These are phyloP conservation scores for Fusarium succisae DNA, from an alignment of 2,329 filamentous ascomycete species.

Conservation along the genomic window DNA sequence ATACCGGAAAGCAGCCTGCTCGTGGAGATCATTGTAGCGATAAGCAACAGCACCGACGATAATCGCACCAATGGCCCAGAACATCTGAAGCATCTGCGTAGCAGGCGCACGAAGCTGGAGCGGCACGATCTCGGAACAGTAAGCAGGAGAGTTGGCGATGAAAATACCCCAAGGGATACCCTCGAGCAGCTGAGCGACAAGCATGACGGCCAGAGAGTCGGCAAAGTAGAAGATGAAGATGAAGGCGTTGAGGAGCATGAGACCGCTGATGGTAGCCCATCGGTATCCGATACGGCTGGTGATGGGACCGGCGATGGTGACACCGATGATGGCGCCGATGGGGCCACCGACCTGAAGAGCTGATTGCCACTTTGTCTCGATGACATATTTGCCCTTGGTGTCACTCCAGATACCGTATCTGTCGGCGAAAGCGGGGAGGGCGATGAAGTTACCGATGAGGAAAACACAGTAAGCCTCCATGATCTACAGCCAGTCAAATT, in stretches of 20 bases:
- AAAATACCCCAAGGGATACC: constrained; percentile 71
- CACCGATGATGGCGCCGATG: constrained; percentile 49
- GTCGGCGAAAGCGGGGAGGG: constrained; percentile 50
- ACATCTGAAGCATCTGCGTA: constrained; percentile 71
- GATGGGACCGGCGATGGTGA: constrained; percentile 50
- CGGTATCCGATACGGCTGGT: constrained; percentile 51
- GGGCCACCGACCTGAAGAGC: constrained; percentile 48
- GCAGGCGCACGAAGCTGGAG: constrained; percentile 63
- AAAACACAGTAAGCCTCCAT: constrained; percentile 63
- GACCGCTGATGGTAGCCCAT: constrained; percentile 47
- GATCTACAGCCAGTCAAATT: constrained; percentile 46
- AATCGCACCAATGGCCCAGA: constrained; percentile 69
- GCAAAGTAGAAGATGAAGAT: constrained; percentile 65
- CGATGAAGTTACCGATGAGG: constrained; percentile 58
- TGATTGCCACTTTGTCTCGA: constrained; percentile 55
- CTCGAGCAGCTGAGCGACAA: constrained; percentile 65
- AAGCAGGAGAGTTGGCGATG: constrained; percentile 69
- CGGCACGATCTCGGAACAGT: constrained; percentile 68
- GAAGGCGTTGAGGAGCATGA: constrained; percentile 52
- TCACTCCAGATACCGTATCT: constrained; percentile 48
- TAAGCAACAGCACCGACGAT: constrained; percentile 66
- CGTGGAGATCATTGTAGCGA: constrained; percentile 52
- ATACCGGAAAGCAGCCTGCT: constrained; percentile 32
- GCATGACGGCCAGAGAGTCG: constrained; percentile 52
- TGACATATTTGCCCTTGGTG: constrained; percentile 39